Percentiles rank a stretch among this genome's conserved stretches.
These are phyloP conservation scores for Hypsizygus marmoreus DNA, from an alignment of 768 basidiomycete genomes.

Conservation along the genomic window DNA sequence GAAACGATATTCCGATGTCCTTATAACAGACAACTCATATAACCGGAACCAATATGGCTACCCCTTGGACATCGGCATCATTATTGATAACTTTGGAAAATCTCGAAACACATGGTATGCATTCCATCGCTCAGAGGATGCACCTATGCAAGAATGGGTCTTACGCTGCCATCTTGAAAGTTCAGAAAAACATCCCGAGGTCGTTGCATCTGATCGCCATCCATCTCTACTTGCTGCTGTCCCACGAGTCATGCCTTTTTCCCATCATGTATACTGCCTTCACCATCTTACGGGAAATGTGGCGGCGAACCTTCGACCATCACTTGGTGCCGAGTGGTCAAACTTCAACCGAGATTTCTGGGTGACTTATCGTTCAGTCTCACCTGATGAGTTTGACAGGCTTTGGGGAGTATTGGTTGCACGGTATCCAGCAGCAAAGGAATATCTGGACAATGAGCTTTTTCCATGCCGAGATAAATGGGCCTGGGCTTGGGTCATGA, in stretches of 20 bases:
- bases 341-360: conserved; percentile 28
- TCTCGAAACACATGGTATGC: conserved; percentile 31
- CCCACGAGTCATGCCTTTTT: conserved; percentile 2
- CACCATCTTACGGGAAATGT: conserved; percentile 30
- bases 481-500: conserved; percentile 34
- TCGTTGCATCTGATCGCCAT: conserved; percentile 13
- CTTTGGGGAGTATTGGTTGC: conserved; percentile 19
- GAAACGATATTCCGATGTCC: conserved; percentile 25
- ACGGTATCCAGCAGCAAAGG: conserved; percentile 17
- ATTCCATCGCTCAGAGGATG: conserved; percentile 18
- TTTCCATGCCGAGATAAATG: conserved; percentile 31
- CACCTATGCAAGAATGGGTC: conserved; percentile 18
- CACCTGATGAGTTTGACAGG: conserved; percentile 29
- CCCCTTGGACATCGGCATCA: conserved; percentile 31
- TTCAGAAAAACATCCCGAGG: conserved; percentile 3
- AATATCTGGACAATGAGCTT: conserved; percentile 28
- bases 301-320: conserved; percentile 16
- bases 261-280: conserved; percentile 22
- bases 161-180: conserved; percentile 15
- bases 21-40: conserved; percentile 34
- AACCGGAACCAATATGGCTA: conserved; percentile 27
- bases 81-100: conserved; percentile 25
- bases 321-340: conserved; percentile 18
- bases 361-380: conserved; percentile 26
- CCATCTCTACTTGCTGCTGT: conserved; percentile 11